phyloP scores from a whole-genome alignment of 371 early-diverging fungal genomes.

The Lichtheimia ramosa region DNA sequence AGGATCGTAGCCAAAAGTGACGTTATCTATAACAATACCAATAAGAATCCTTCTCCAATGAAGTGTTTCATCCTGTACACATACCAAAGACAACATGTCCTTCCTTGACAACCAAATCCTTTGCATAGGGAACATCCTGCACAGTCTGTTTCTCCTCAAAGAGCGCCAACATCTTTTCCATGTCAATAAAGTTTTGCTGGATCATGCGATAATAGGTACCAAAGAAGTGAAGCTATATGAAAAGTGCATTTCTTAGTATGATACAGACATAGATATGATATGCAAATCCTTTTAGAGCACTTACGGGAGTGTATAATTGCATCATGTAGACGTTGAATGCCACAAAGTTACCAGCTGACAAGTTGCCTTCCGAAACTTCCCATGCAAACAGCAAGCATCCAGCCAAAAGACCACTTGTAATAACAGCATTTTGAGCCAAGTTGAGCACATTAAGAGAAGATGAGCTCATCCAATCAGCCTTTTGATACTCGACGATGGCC shows the following conservation, averaged over 20 bases:
- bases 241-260: neutral
- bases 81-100: conserved; percentile 72
- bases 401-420: conserved; percentile 77
- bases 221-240: conserved; percentile 31
- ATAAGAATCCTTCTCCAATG: neutral
- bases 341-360: conserved; percentile 87
- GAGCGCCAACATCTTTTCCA: conserved; percentile 91
- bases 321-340: conserved; percentile 82
- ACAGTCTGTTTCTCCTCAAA: conserved; percentile 76
- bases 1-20: conserved; percentile 76
- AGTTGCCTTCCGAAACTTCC: conserved; percentile 67
- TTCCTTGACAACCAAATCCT: conserved; percentile 44
- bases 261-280: no score
- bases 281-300: neutral
- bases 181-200: conserved; percentile 87
- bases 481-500: conserved; percentile 76
- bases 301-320: conserved; percentile 76
- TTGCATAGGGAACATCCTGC: conserved; percentile 57
- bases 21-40: conserved; percentile 54
- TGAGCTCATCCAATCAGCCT: conserved; percentile 75
- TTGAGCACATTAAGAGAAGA: conserved; percentile 79
- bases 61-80: neutral
- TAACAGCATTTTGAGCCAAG: conserved; percentile 81
- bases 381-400: conserved; percentile 80
- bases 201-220: conserved; percentile 63